Evolutionary conservation across 148 eudicot genomes (phyloP).

Genomic region (Diospyros lotus): DNA sequence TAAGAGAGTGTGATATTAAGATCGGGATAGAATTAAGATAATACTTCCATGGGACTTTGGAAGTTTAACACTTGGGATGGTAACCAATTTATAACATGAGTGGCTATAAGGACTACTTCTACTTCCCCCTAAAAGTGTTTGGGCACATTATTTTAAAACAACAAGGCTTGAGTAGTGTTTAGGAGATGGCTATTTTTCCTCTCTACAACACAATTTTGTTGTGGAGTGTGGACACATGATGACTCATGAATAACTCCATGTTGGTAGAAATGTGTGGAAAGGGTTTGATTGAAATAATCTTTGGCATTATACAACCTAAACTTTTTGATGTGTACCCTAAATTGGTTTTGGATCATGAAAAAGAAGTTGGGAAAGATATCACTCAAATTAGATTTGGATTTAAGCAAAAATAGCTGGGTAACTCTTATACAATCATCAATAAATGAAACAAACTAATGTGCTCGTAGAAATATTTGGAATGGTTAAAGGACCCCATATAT

Average conservation of each 20-base stretch:
- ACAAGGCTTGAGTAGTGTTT: too few species aligned
- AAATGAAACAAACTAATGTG: not conserved
- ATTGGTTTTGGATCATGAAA: constrained; percentile 6
- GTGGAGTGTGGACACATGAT: not conserved
- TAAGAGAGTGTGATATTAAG: too few species aligned
- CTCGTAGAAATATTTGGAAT: not conserved
- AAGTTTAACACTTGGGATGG: too few species aligned
- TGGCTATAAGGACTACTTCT: too few species aligned
- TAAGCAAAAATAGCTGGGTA: constrained; percentile 3
- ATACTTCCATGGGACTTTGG: too few species aligned
- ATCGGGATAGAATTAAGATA: too few species aligned
- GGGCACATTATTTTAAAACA: too few species aligned
- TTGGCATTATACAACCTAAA: not conserved
- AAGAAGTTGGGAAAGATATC: not conserved
- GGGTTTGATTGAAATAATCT: constrained; percentile 6
- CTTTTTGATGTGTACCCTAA: constrained; percentile 1
- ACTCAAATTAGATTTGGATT: constrained; percentile 6
- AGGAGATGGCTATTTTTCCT: too few species aligned
- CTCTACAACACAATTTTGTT: not conserved
- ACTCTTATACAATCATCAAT: constrained; percentile 12
- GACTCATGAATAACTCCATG: constrained; percentile 8
- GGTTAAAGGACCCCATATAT: not conserved
- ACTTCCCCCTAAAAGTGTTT: too few species aligned
- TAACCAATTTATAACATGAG: too few species aligned
- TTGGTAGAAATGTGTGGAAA: not conserved